Base-by-base conservation (phyloP, 805 yeast species). In the Pichia paraexigua region DNA sequence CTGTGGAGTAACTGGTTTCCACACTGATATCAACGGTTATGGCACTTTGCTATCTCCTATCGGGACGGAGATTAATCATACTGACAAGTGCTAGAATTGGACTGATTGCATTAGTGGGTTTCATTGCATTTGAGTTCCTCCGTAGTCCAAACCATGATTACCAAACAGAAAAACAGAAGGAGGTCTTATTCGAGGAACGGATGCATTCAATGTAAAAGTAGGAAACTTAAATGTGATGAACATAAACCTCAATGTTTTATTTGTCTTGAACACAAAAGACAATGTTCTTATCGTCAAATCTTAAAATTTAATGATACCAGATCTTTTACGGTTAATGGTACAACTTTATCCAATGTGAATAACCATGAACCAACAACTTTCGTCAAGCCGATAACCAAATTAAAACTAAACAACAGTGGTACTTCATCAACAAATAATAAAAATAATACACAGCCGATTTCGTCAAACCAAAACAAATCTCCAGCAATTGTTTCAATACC, bases 191-290 rank as follows among this genome's bases (percentile, higher is more conserved):
- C 76, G 27, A 62, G 76, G 46, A 68, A 71, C 51, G 79, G 79
- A 7, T 75, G 79, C 52, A 58, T 60, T 41, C 75, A 72, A 55
- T 75, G 79, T 59, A 74, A 74, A 58, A 56, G 73, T 43, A 61
- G 78, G 40, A 73, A 71, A 53, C 60, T 71, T 50, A 74, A 70
- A 60, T 71, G 74, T 56, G 75, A 70, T 56, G 74, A 71, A 50
- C 55, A 54, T 5, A 69, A 69, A 46, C 74, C 74, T 1, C 56
- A 54, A 17, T 74, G 79, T 50, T 63, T 72, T 67, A 72, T 72
- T 46, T 74, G 79, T 49, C 51, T 64, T 1, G 65, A 65, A 32
- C 50, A 71, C 17, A 64, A 65, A 11, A 71, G 71, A 57, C 59
- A 61, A 3, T 74, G 79, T 54, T 56, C 60, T 2, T 74, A 74